Evolutionary conservation across 805 yeast genomes (phyloP).

Genomic region (Groenewaldozyma tartarivorans): DNA sequence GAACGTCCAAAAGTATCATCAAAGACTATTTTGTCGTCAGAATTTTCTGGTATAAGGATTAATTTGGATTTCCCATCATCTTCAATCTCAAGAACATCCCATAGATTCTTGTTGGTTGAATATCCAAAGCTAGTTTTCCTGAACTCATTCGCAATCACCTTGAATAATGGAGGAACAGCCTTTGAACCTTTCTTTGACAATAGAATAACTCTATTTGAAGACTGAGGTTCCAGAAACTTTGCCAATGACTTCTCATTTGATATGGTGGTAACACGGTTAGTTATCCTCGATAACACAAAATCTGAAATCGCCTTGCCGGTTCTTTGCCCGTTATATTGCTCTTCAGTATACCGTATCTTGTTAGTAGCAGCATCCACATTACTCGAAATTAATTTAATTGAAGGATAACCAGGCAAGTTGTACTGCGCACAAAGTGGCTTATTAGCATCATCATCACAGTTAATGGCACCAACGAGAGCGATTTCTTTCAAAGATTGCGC

Average conservation of each 20-base stretch:
- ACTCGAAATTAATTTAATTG: conserved; percentile 59
- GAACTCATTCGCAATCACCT: conserved; percentile 24
- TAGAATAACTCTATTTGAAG: conserved; percentile 21
- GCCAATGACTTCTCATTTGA: conserved; percentile 13
- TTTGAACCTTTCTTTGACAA: conserved; percentile 21
- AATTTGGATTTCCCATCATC: background rate
- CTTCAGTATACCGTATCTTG: conserved; percentile 15
- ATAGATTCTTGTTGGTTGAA: conserved; percentile 15
- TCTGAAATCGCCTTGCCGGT: conserved; percentile 19
- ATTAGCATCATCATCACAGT: conserved; percentile 68
- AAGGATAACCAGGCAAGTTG: conserved; percentile 72
- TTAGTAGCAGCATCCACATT: background rate
- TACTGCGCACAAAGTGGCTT: conserved; percentile 59
- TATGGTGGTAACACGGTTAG: conserved; percentile 23
- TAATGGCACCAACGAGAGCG: conserved; percentile 47
- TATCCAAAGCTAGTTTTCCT: conserved; percentile 22
- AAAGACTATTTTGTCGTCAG: background rate
- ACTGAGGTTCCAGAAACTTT: conserved; percentile 19
- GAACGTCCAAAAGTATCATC: background rate
- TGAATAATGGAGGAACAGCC: conserved; percentile 23
- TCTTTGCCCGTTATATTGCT: conserved; percentile 25
- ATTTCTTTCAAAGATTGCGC: conserved; percentile 45
- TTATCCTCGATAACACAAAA: conserved; percentile 21
- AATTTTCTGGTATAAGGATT: background rate
- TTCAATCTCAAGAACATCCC: background rate